phyloP scores from a whole-genome alignment of 257 asterid species.

The Plectranthus barbatus region DNA sequence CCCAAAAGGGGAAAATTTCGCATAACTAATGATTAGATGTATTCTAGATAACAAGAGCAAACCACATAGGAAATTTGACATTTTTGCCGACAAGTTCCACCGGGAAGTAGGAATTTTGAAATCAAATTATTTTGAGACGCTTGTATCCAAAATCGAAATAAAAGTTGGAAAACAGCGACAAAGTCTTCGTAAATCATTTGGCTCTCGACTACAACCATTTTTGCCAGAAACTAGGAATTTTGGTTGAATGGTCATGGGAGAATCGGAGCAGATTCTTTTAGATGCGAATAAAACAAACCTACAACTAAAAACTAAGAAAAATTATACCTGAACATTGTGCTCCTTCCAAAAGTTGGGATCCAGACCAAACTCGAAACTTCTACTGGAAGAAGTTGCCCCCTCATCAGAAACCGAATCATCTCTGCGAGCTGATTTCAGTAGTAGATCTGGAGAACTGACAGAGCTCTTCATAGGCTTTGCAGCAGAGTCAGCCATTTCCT shows the following conservation, averaged over 20 bases:
- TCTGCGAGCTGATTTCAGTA: constrained; percentile 39
- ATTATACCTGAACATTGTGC: constrained; percentile 70
- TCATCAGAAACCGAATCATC: constrained; percentile 32
- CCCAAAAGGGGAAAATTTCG: no score
- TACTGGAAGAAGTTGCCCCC: constrained; percentile 13
- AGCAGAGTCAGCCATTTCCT: constrained; percentile 28
- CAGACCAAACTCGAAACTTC: constrained; percentile 59
- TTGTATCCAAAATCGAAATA: no score
- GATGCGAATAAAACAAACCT: not conserved
- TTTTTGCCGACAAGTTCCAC: no score
- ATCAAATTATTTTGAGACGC: no score
- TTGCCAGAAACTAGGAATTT: not conserved
- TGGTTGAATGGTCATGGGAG: not conserved
- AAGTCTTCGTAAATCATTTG: no score
- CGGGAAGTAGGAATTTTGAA: no score
- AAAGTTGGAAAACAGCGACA: not conserved
- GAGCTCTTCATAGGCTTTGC: constrained; percentile 36
- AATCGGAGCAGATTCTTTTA: not conserved
- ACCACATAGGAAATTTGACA: no score
- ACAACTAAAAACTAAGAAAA: not conserved
- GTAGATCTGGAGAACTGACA: constrained; percentile 60
- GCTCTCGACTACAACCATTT: not conserved
- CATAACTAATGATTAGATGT: no score
- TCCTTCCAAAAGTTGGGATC: constrained; percentile 88
- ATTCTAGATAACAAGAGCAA: no score